phyloP scores from a whole-genome alignment of 148 eudicot species.

The Chenopodium suecicum region DNA sequence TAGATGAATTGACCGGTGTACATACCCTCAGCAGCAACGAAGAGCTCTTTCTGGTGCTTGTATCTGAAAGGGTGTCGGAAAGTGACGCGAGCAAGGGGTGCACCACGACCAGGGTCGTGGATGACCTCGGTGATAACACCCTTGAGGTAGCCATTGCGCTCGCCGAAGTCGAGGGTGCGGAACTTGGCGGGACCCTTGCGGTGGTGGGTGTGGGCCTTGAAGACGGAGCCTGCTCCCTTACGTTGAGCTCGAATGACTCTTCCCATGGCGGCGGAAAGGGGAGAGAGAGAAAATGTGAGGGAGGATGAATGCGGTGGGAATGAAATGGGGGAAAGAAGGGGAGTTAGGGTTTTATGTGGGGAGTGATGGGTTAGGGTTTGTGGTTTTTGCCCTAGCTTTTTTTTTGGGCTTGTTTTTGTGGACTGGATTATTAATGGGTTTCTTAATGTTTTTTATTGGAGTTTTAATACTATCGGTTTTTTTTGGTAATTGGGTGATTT shows the following conservation, averaged over 20 bases:
- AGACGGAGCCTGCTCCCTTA: conserved; percentile 44
- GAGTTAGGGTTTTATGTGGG: not conserved
- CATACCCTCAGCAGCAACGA: conserved; percentile 44
- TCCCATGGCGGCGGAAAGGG: conserved; percentile 29
- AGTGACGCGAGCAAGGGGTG: conserved; percentile 34
- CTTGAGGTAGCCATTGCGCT: conserved; percentile 36
- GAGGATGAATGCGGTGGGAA: not conserved
- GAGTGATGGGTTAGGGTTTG: not conserved
- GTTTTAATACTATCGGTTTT: no score
- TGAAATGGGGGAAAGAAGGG: not conserved
- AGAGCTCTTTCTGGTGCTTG: conserved; percentile 41
- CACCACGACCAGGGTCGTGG: conserved; percentile 45
- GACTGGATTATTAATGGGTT: not conserved
- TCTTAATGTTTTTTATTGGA: no score
- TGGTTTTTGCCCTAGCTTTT: not conserved
- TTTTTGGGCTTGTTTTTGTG: not conserved
- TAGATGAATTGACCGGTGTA: conserved; percentile 41
- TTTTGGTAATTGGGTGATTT: no score
- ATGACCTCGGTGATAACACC: conserved; percentile 42
- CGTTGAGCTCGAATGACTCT: conserved; percentile 42
- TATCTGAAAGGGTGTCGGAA: conserved; percentile 41
- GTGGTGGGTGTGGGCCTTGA: conserved; percentile 47
- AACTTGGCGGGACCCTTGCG: conserved; percentile 44
- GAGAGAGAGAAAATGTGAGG: not conserved
- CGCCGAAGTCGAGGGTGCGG: conserved; percentile 39